Conservation (phyloP, 2,329 filamentous ascomycete genomes). For the Verticillium alfalfae region DNA sequence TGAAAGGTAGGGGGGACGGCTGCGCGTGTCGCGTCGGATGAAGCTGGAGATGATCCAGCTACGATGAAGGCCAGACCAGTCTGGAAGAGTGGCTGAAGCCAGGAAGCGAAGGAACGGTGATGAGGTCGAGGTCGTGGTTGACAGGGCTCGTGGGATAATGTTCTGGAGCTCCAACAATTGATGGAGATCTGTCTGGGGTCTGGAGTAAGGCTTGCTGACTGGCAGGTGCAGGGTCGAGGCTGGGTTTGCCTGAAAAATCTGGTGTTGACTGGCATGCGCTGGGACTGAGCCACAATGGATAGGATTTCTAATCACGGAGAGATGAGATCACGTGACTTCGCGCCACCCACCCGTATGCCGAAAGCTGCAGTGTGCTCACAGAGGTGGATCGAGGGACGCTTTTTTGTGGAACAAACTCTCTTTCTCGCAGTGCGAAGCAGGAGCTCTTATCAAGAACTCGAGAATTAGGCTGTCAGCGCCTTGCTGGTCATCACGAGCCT, state of each 20-base stretch:
- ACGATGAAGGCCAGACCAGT: neutral
- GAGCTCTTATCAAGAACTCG: neutral
- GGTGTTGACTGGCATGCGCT: conserved; percentile 15
- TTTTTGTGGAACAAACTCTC: neutral
- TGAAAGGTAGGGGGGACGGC: neutral
- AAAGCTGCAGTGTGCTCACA: neutral
- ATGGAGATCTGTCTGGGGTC: neutral
- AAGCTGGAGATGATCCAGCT: neutral
- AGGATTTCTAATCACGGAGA: neutral
- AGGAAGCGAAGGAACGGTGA: neutral
- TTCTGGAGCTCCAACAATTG: neutral
- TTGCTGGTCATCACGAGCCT: neutral
- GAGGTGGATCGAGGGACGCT: neutral
- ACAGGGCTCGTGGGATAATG: neutral
- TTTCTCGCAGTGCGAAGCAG: no score
- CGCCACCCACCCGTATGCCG: neutral
- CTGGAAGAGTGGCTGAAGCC: neutral
- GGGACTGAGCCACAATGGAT: neutral
- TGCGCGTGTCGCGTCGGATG: neutral
- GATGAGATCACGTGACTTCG: neutral
- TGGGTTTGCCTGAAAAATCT: conserved; percentile 23
- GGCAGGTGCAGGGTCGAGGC: neutral
- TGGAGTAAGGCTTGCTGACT: neutral
- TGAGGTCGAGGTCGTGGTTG: neutral
- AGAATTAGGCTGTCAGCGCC: neutral